phyloP scores from a whole-genome alignment of 1,284 basidiomycete genomes.

The Paramarasmius palmivorus region DNA sequence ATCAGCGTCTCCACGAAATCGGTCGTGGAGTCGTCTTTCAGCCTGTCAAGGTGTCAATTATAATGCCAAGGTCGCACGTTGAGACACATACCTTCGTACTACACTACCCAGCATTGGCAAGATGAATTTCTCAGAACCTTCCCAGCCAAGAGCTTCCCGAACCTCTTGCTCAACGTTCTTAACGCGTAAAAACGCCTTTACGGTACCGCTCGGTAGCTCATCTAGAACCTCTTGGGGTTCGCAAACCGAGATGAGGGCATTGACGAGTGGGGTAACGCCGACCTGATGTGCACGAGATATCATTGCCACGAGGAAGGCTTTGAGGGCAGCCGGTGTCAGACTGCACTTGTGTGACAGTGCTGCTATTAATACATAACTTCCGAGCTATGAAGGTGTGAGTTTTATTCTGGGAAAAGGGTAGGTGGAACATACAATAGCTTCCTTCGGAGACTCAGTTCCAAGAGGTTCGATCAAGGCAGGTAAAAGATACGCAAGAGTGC shows the following conservation, averaged over 20 bases:
- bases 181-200: conserved; percentile 18
- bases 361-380: conserved; percentile 69
- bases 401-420: not conserved
- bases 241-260: conserved; percentile 59
- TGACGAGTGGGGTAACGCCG: conserved; percentile 53
- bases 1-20: conserved; percentile 47
- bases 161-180: conserved; percentile 56
- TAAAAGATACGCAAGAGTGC: conserved; percentile 58
- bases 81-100: conserved; percentile 38
- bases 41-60: conserved; percentile 29
- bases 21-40: conserved; percentile 39
- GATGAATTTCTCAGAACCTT: conserved; percentile 62
- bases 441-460: conserved; percentile 42
- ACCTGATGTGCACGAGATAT: conserved; percentile 49
- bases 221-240: conserved; percentile 55
- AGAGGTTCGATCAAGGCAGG: conserved; percentile 63
- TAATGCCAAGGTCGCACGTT: no score
- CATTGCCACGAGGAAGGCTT: conserved; percentile 58
- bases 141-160: conserved; percentile 39
- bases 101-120: conserved; percentile 50
- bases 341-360: conserved; percentile 65
- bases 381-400: conserved; percentile 48
- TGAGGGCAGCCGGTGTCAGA: conserved; percentile 56
- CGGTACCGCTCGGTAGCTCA: conserved; percentile 31
- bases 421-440: conserved; percentile 51